phyloP scores from a whole-genome alignment of 768 basidiomycete species.

The Auricularia sp. region DNA sequence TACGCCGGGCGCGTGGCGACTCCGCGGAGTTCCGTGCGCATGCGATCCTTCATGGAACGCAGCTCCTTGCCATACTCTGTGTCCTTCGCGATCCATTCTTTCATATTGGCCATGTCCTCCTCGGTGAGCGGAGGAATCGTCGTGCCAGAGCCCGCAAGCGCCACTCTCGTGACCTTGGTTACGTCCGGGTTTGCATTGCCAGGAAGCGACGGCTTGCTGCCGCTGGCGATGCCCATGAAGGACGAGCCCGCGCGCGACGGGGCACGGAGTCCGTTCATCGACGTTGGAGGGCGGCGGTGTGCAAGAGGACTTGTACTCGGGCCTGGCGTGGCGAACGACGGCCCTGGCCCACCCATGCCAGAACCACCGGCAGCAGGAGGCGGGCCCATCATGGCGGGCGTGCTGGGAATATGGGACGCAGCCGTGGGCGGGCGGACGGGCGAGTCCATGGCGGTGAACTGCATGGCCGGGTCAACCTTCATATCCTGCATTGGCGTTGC shows the following conservation, averaged over 20 bases:
- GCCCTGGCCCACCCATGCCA: slow-evolving; percentile 18
- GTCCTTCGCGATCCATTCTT: slow-evolving; percentile 58
- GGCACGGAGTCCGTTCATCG: slow-evolving; percentile 11
- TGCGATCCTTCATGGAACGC: slow-evolving; percentile 10
- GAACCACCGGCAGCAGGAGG: slow-evolving; percentile 27
- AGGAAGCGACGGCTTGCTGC: slow-evolving; percentile 29
- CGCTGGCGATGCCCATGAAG: slow-evolving; percentile 6
- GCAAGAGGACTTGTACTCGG: slow-evolving; percentile 16
- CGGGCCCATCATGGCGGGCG: neutral
- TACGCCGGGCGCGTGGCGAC: slow-evolving; percentile 13
- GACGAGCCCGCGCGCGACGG: slow-evolving; percentile 21
- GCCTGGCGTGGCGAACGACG: slow-evolving; percentile 19
- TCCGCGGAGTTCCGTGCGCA: slow-evolving; percentile 7
- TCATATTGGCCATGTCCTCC: slow-evolving; percentile 42
- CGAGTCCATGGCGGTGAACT: neutral
- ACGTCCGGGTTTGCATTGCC: slow-evolving; percentile 43
- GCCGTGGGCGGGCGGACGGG: slow-evolving; percentile 1
- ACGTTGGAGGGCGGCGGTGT: slow-evolving; percentile 15
- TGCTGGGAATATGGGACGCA: neutral
- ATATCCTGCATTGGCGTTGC: neutral
- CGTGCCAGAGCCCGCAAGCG: slow-evolving; percentile 41
- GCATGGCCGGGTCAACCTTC: slow-evolving; percentile 5
- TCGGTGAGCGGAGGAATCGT: slow-evolving; percentile 45
- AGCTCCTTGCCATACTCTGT: slow-evolving; percentile 26
- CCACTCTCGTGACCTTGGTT: slow-evolving; percentile 53